Conservation (phyloP, 2,329 filamentous ascomycete species). For the Ophiostoma tasmaniense region DNA sequence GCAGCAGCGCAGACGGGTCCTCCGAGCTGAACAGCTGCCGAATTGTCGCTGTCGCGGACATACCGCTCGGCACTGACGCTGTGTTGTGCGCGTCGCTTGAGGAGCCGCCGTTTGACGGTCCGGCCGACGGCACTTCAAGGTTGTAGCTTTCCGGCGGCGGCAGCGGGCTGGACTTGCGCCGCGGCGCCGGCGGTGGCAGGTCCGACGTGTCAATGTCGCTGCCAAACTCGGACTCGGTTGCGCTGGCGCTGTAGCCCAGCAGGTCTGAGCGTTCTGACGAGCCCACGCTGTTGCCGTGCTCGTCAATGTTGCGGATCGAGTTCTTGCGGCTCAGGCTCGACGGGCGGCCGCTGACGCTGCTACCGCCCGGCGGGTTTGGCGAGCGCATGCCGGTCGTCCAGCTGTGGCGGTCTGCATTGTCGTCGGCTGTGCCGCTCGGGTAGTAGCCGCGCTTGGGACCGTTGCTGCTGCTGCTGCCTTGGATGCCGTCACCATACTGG, state of each 20-base stretch:
- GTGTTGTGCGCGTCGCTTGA: background rate
- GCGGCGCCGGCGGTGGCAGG: slow-evolving; percentile 51
- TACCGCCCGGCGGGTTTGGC: slow-evolving; percentile 30
- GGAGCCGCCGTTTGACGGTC: slow-evolving; percentile 23
- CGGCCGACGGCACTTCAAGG: slow-evolving; percentile 21
- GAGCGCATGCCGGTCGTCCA: slow-evolving; percentile 49
- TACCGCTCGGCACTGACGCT: slow-evolving; percentile 26
- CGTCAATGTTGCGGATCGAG: slow-evolving; percentile 26
- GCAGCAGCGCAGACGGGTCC: slow-evolving; percentile 83
- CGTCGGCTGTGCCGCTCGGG: slow-evolving; percentile 17
- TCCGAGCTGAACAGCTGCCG: slow-evolving; percentile 75
- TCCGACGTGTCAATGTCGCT: slow-evolving; percentile 60
- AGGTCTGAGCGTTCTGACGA: slow-evolving; percentile 51
- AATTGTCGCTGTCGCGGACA: slow-evolving; percentile 70
- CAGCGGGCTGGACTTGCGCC: slow-evolving; percentile 33
- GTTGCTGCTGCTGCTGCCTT: slow-evolving; percentile 17
- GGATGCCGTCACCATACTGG: slow-evolving; percentile 8
- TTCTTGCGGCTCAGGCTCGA: slow-evolving; percentile 46
- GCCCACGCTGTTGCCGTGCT: slow-evolving; percentile 27
- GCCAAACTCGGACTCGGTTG: slow-evolving; percentile 41
- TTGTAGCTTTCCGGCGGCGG: slow-evolving; percentile 23
- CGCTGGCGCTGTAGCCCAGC: slow-evolving; percentile 37
- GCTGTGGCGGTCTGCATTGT: slow-evolving; percentile 30
- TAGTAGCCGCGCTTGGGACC: slow-evolving; percentile 21
- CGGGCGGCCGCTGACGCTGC: slow-evolving; percentile 28